These are phyloP conservation scores for Neonectria sp. DNA, from an alignment of 2,329 filamentous ascomycete species.

Conservation along the genomic window DNA sequence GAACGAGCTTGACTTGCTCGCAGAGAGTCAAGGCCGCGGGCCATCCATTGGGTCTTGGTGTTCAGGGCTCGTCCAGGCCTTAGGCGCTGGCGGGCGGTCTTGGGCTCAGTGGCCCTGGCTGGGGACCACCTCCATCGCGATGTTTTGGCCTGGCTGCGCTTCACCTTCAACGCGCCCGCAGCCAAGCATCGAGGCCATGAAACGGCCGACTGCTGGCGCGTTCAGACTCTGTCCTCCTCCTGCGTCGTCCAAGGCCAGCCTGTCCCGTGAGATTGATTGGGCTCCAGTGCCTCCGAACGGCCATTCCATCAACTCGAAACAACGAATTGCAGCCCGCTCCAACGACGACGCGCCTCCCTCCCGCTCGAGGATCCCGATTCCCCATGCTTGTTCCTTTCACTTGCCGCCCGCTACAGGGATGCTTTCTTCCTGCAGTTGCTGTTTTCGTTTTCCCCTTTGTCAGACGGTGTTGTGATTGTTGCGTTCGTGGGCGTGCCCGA, in stretches of 20 bases:
- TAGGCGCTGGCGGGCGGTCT: conserved; percentile 20
- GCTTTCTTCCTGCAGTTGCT: neutral
- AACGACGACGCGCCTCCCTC: conserved; percentile 13
- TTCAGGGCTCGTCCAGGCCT: neutral
- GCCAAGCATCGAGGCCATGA: conserved; percentile 45
- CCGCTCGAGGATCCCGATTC: conserved; percentile 1
- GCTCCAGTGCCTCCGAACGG: conserved; percentile 18
- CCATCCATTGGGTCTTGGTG: conserved; percentile 24
- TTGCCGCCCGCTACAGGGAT: conserved; percentile 17
- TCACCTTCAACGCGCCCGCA: conserved; percentile 33
- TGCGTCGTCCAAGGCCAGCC: conserved; percentile 22
- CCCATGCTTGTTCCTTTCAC: conserved; percentile 19
- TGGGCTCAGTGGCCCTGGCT: neutral
- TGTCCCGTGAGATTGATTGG: conserved; percentile 33
- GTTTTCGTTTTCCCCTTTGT: conserved; percentile 31
- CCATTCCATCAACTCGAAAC: conserved; percentile 32
- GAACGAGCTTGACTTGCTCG: conserved; percentile 14
- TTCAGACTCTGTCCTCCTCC: conserved; percentile 26
- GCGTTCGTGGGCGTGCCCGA: conserved; percentile 18
- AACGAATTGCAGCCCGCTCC: conserved; percentile 22
- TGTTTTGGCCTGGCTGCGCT: neutral
- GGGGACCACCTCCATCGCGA: conserved; percentile 10
- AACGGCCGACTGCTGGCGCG: conserved; percentile 36
- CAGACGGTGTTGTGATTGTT: conserved; percentile 31
- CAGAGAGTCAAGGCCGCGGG: conserved; percentile 19